Base-by-base conservation (phyloP, 176 grass and related monocot species). In the Oryza glumipatula region DNA sequence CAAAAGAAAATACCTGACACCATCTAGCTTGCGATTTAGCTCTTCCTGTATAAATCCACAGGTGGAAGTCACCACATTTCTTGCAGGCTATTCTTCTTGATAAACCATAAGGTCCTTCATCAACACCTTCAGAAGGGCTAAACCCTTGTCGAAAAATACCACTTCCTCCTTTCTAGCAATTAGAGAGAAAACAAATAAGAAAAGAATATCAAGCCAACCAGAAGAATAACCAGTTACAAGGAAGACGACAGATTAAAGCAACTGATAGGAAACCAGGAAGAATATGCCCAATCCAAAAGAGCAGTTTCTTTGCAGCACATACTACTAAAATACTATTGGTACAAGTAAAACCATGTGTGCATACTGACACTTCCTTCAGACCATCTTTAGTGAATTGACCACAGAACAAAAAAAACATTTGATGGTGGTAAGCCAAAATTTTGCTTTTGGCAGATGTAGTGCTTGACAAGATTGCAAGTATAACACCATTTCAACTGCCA, bases 41-140 rank as follows among this genome's bases (percentile, higher is more conserved):
- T 87, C 91, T 95, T 77, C 89, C 83, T 78, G 96, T 94, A 70
- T 91, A 99, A 51, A 85, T 89, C 96, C 96, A 99, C 17, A 94
- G 65, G 86, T 99, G 96, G 28, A 92, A 99, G 64, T 95, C 83
- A 5, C 88, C 75, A 3, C 96, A 99, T 77, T 89, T 99, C 86
- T 96, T 99, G 90, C 96, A 99, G 39, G 85, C 83, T 91, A 99
- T 95, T 89, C 89, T 91, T 92, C 96, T 94, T 83, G 92, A 89
- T 81, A 96, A 80, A 86, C 66, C 89, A 90, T 73, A 81, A 76
- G 88, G 85, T 41, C 69, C 86, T 90, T 94, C 88, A 91, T 91
- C 90, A 88, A 72, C 96, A 79, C 81, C 91, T 93, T 96, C 93
- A 36, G 96, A 91, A 84, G 88, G 91, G 79, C 93, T 88, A 54